phyloP scores from a whole-genome alignment of 192 early-diverging fungal genomes.

The Backusella psychrophila region DNA sequence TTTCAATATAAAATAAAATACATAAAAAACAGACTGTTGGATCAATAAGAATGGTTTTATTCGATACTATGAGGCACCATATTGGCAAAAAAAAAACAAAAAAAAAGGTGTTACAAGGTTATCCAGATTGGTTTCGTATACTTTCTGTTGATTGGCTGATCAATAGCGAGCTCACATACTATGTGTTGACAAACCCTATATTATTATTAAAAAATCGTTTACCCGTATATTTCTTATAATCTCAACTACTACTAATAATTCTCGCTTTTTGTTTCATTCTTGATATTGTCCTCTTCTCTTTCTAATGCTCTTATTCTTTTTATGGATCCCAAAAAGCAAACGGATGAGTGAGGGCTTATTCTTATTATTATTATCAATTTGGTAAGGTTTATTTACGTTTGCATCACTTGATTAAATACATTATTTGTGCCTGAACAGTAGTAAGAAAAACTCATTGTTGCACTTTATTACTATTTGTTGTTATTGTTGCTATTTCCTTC shows the following conservation, averaged over 20 bases:
- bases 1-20: not conserved
- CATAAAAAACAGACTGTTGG: not conserved
- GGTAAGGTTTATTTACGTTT: not conserved
- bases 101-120: not conserved
- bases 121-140: not conserved
- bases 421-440: not conserved
- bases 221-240: not conserved
- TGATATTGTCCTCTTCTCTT: not conserved
- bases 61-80: too few relatives aligned
- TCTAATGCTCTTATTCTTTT: not conserved
- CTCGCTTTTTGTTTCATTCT: not conserved
- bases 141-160: slow-evolving; percentile 1
- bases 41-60: not conserved
- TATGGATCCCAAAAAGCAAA: not conserved
- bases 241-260: not conserved
- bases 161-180: not conserved
- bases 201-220: not conserved
- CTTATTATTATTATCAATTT: not conserved
- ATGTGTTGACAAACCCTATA: not conserved
- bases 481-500: not conserved
- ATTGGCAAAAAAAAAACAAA: not conserved
- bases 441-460: not conserved
- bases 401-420: not conserved
- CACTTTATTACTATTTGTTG: not conserved
- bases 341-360: not conserved